phyloP scores from a whole-genome alignment of 495 filamentous ascomycete genomes.

The Lepraria neglecta region DNA sequence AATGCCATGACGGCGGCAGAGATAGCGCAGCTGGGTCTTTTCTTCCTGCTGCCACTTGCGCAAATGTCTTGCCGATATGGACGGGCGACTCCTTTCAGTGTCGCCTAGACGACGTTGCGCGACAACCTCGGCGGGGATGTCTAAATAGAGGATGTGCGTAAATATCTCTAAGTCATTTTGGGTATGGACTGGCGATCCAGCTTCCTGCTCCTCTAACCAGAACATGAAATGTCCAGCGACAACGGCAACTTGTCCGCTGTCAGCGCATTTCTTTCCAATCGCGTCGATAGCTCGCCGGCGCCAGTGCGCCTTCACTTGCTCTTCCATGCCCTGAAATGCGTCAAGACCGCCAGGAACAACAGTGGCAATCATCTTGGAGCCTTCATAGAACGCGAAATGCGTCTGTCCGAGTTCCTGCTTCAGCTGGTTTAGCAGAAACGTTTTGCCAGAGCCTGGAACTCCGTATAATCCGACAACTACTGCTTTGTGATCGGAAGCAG shows the following conservation, averaged over 20 bases:
- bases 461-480: slow-evolving; percentile 56
- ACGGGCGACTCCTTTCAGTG: slow-evolving; percentile 34
- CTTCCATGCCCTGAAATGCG: slow-evolving; percentile 42
- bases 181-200: slow-evolving; percentile 38
- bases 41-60: slow-evolving; percentile 49
- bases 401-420: slow-evolving; percentile 34
- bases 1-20: slow-evolving; percentile 45
- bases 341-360: slow-evolving; percentile 47
- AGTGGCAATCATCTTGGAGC: slow-evolving; percentile 38
- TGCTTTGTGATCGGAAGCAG: slow-evolving; percentile 31
- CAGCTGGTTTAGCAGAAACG: slow-evolving; percentile 43
- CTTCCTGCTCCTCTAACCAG: slow-evolving; percentile 42
- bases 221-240: slow-evolving; percentile 60
- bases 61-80: slow-evolving; percentile 39
- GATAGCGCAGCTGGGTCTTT: slow-evolving; percentile 40
- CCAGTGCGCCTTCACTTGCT: slow-evolving; percentile 37
- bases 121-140: slow-evolving; percentile 38
- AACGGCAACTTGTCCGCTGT: slow-evolving; percentile 38
- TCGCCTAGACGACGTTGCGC: slow-evolving; percentile 38
- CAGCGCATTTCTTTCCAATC: slow-evolving; percentile 38
- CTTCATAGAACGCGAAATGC: slow-evolving; percentile 38
- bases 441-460: slow-evolving; percentile 56
- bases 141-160: slow-evolving; percentile 58
- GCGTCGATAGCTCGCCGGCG: slow-evolving; percentile 47
- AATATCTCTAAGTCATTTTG: slow-evolving; percentile 43